phyloP scores from a whole-genome alignment of 1,139 yeast species.

The Scheffersomyces illinoinensis region DNA sequence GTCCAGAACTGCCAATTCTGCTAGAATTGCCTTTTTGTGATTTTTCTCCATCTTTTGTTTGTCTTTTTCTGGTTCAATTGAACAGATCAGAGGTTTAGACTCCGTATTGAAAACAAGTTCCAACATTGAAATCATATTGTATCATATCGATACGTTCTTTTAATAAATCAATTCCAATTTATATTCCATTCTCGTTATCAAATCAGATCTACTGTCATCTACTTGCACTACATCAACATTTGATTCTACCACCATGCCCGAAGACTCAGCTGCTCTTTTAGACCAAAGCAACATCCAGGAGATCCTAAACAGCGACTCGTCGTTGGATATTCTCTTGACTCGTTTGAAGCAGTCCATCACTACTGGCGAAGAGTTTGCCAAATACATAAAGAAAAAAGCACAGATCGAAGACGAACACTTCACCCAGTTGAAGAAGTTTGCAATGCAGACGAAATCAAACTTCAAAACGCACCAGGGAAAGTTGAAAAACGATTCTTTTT shows the following conservation, averaged over 20 bases:
- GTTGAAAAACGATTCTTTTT: constrained; percentile 70
- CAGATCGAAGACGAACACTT: constrained; percentile 78
- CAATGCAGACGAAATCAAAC: constrained; percentile 53
- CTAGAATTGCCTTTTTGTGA: background rate
- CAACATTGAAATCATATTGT: background rate
- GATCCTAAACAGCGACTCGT: constrained; percentile 39
- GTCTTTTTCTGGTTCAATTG: background rate
- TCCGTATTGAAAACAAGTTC: background rate
- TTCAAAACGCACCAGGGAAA: constrained; percentile 37
- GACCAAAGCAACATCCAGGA: constrained; percentile 30
- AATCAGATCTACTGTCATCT: background rate
- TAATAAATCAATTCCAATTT: background rate
- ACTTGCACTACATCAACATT: background rate
- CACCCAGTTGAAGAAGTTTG: constrained; percentile 68
- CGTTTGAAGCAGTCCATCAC: constrained; percentile 77
- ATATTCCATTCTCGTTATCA: background rate
- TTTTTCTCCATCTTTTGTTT: background rate
- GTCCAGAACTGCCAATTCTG: background rate
- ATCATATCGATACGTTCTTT: background rate
- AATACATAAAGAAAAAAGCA: constrained; percentile 77
- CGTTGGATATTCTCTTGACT: constrained; percentile 64
- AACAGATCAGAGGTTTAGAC: background rate
- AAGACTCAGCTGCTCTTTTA: constrained; percentile 21
- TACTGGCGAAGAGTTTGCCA: constrained; percentile 83
- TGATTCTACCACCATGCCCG: constrained; percentile 7